Evolutionary conservation across 108 stramenopile genomes (phyloP), one percentile per base, ranked within the genome.

Genomic region (Schizochytrium sp.): DNA sequence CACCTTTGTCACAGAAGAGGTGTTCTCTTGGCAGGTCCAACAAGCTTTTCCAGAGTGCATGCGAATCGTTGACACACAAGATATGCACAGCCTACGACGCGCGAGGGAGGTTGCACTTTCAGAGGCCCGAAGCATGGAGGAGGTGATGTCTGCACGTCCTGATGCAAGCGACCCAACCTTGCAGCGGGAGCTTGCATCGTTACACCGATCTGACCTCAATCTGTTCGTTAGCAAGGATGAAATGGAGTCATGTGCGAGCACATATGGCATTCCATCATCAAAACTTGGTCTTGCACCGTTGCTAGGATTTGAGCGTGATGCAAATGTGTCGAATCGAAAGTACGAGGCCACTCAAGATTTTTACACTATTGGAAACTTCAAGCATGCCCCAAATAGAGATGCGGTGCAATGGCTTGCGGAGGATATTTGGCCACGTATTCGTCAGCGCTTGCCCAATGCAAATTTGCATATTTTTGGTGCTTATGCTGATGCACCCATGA

Each of bases 41-140:
- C 76, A 94, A 50, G 5, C 46, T 42, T 87, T 89, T 88, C 94
- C 94, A 2, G 44, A 92, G n/a, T 91, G 93, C 2, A 53, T 94
- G 19, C 90, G 93, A 46, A 91, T 96, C 44, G 72, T 96, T 60
- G 96, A 96, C 88, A 96, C 95, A 94, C 96, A 96, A 90, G 96
- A 96, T 90, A 90, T 96, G 89, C 96, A 96, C 92, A 91, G 94
- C 50, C 88, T 96, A 61, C 91, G 96, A 44, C 19, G 72, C 46
- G 87, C 87, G 0, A 91, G 95, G 40, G 94, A 96, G 73, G 72
- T 42, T 46, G 42, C 93, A 12, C 92, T 95, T 3, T 72, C 93
- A 87, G 61, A 91, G 61, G 72, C 57, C 49, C 50, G 28, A 40
- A 40, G 64, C 2, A 38, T 73, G 46, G 57, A 45, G 58, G 83